These are phyloP conservation scores for Whalleya microplaca DNA, from an alignment of 2,329 filamentous ascomycete genomes.

Conservation along the genomic window DNA sequence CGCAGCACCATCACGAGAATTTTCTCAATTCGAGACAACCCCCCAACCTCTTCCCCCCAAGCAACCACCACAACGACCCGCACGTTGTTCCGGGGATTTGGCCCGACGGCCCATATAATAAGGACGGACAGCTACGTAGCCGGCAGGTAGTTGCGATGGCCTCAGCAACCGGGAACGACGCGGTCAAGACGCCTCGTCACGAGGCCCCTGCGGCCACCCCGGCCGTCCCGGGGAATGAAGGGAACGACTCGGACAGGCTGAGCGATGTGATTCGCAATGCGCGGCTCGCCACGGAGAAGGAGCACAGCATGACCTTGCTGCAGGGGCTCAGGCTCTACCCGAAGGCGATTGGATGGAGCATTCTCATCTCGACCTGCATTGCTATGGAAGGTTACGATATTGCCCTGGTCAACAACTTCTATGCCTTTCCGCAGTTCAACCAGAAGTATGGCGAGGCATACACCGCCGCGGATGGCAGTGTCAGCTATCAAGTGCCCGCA, in stretches of 20 bases:
- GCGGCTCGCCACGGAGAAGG: slow-evolving; percentile 59
- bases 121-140: neutral
- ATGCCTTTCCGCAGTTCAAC: slow-evolving; percentile 61
- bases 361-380: slow-evolving; percentile 89
- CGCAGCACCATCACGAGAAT: neutral
- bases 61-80: neutral
- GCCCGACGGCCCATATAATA: neutral
- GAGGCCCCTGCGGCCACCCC: slow-evolving; percentile 2
- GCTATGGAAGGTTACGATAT: slow-evolving; percentile 92
- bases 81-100: neutral
- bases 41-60: no score
- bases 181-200: slow-evolving; percentile 15
- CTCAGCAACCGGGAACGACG: slow-evolving; percentile 7
- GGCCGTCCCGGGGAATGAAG: slow-evolving; percentile 14
- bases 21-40: neutral
- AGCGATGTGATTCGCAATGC: slow-evolving; percentile 49
- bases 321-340: slow-evolving; percentile 84
- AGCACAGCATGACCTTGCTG: slow-evolving; percentile 71
- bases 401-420: slow-evolving; percentile 81
- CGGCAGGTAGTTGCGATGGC: slow-evolving; percentile 7
- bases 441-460: slow-evolving; percentile 58
- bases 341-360: slow-evolving; percentile 81
- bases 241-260: slow-evolving; percentile 28
- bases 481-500: slow-evolving; percentile 58
- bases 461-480: slow-evolving; percentile 41